Percentiles rank a stretch among this genome's conserved stretches.
Conservation (phyloP, 441 rosid species). For the Syzygium malaccense region DNA sequence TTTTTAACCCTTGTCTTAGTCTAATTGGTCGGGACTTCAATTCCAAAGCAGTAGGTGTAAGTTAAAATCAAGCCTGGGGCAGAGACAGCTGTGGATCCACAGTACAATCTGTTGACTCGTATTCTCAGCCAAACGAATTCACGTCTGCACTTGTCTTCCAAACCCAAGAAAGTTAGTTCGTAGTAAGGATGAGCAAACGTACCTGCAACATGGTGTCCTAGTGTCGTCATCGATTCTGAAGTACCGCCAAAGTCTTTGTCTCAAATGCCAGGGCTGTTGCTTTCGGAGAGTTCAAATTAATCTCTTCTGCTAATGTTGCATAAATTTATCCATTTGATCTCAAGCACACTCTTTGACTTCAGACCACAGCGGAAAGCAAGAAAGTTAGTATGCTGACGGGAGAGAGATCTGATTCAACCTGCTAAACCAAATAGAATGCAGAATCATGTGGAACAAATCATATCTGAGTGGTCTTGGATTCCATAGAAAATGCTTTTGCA, state of each 20-base stretch:
- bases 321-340: background rate
- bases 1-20: no score
- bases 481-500: slow-evolving; percentile 87
- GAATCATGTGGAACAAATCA: slow-evolving; percentile 86
- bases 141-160: background rate
- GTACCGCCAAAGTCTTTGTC: background rate
- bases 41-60: background rate
- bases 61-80: background rate
- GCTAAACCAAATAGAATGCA: slow-evolving; percentile 82
- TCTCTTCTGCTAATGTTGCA: background rate
- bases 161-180: background rate
- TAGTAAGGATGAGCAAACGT: background rate
- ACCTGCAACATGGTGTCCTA: background rate
- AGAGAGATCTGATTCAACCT: slow-evolving; percentile 47
- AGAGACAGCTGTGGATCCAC: background rate
- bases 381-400: slow-evolving; percentile 7
- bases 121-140: background rate
- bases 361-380: background rate
- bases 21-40: background rate
- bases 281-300: background rate
- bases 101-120: background rate
- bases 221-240: background rate
- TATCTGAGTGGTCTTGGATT: slow-evolving; percentile 60
- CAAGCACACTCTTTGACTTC: background rate
- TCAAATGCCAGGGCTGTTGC: background rate